A percentile compares a stretch with the other conserved stretches of the same genome.
These are phyloP conservation scores for Evernia prunastri DNA, from an alignment of 495 filamentous ascomycete species.

Conservation along the genomic window DNA sequence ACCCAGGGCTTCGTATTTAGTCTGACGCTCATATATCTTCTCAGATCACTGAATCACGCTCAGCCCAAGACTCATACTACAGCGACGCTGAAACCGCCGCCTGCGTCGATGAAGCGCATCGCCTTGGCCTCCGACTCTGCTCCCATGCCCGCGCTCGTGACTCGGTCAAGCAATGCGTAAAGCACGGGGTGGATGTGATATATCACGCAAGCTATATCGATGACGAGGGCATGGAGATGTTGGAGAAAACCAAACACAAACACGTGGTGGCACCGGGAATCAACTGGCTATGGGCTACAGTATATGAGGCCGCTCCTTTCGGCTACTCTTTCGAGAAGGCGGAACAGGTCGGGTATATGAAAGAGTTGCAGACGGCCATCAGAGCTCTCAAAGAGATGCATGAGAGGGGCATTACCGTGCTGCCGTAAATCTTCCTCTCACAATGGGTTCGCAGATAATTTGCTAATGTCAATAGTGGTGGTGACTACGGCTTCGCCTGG, in stretches of 20 bases:
- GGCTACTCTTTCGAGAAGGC: neutral
- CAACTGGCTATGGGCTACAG: neutral
- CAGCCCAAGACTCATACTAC: neutral
- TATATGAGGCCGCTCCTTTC: neutral
- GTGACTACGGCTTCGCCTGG: conserved; percentile 51
- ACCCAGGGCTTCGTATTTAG: neutral
- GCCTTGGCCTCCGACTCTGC: neutral
- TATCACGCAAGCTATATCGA: neutral
- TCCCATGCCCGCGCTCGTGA: neutral
- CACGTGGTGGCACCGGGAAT: neutral
- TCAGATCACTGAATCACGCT: neutral
- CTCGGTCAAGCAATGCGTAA: neutral
- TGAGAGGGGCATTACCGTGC: neutral
- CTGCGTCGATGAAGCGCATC: neutral
- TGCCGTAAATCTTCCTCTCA: neutral
- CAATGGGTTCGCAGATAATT: neutral
- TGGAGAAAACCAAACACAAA: neutral
- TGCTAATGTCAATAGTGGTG: neutral
- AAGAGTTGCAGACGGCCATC: neutral
- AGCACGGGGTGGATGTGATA: neutral
- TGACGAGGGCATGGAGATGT: neutral
- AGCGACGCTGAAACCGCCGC: neutral
- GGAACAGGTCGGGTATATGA: neutral
- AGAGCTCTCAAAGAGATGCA: neutral
- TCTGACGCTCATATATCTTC: neutral